phyloP scores from a whole-genome alignment of 495 filamentous ascomycete genomes.

The Penicillium cinerascens region DNA sequence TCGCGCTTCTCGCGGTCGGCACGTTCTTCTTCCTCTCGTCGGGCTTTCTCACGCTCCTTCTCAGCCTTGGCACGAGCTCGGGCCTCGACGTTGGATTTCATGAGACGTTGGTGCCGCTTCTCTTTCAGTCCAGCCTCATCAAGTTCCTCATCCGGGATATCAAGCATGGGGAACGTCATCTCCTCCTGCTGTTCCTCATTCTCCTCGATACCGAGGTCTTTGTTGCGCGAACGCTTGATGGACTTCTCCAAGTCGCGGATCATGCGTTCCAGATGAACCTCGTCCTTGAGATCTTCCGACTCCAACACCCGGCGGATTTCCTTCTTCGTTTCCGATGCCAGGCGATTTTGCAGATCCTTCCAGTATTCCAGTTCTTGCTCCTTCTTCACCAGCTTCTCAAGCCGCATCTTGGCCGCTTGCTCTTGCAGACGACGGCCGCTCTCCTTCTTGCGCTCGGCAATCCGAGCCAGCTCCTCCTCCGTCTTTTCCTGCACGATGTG shows the following conservation, averaged over 20 bases:
- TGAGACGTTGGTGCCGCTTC: conserved; percentile 84
- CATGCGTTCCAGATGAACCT: conserved; percentile 70
- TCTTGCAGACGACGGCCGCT: conserved; percentile 88
- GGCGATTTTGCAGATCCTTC: conserved; percentile 67
- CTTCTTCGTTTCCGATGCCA: conserved; percentile 77
- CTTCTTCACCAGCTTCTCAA: conserved; percentile 92
- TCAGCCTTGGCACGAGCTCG: conserved; percentile 88
- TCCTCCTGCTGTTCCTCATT: conserved; percentile 70
- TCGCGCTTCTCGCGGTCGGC: conserved; percentile 79
- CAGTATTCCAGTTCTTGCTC: conserved; percentile 95
- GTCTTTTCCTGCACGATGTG: conserved; percentile 83
- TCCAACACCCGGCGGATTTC: conserved; percentile 82
- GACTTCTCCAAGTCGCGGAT: conserved; percentile 86
- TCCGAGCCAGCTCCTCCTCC: conserved; percentile 82
- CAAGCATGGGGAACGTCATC: conserved; percentile 81
- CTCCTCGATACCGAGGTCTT: conserved; percentile 82
- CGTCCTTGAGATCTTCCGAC: conserved; percentile 86
- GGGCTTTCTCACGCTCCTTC: conserved; percentile 85
- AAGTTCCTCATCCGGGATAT: conserved; percentile 85
- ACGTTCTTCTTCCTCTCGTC: conserved; percentile 75
- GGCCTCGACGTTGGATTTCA: conserved; percentile 93
- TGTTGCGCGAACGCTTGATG: conserved; percentile 83
- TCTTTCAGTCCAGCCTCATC: conserved; percentile 86
- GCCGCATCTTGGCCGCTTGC: conserved; percentile 92
- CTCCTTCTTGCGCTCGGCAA: conserved; percentile 90